Evolutionary conservation across 192 early-diverging fungal genomes (phyloP).

Genomic region (Polychytrium aggregatum): DNA sequence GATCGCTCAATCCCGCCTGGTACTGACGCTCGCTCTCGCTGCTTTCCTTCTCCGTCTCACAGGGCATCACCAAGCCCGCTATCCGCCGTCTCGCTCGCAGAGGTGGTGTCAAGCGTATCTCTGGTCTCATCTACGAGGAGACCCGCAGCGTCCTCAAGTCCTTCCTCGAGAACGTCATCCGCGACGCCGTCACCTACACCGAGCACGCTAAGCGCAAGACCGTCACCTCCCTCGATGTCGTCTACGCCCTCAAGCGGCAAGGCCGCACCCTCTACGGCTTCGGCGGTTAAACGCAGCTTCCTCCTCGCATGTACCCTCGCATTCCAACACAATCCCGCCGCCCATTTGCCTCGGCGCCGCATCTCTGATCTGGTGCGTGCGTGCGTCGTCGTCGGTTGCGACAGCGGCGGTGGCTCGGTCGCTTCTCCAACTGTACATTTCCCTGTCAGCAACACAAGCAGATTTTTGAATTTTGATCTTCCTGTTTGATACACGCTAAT

Average conservation of each 20-base stretch:
- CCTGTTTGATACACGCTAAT: no score
- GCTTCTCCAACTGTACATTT: no score
- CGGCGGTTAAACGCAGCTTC: slow-evolving; percentile 50
- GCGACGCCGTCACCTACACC: slow-evolving; percentile 98
- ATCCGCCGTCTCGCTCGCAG: slow-evolving; percentile 98
- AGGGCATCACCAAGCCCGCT: slow-evolving; percentile 95
- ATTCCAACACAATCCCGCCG: no score
- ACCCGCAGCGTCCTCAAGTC: slow-evolving; percentile 97
- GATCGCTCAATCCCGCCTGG: no score
- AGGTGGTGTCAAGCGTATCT: slow-evolving; percentile 99
- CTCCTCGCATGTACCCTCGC: no score
- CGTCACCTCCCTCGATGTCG: slow-evolving; percentile 98
- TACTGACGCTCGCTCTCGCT: slow-evolving; percentile 13
- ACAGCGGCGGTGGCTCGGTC: no score
- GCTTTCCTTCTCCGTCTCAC: slow-evolving; percentile 42
- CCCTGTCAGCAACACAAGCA: no score
- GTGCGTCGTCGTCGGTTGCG: no score
- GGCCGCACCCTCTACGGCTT: slow-evolving; percentile 88
- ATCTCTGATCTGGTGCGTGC: no score
- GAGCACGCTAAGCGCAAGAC: slow-evolving; percentile 99
- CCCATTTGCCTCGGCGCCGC: no score
- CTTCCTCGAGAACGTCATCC: slow-evolving; percentile 98
- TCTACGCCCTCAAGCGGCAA: slow-evolving; percentile 96
- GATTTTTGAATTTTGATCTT: no score
- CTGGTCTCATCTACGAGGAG: slow-evolving; percentile 98